phyloP scores from a whole-genome alignment of 2,329 filamentous ascomycete species.

The Paramyrothecium sp. region DNA sequence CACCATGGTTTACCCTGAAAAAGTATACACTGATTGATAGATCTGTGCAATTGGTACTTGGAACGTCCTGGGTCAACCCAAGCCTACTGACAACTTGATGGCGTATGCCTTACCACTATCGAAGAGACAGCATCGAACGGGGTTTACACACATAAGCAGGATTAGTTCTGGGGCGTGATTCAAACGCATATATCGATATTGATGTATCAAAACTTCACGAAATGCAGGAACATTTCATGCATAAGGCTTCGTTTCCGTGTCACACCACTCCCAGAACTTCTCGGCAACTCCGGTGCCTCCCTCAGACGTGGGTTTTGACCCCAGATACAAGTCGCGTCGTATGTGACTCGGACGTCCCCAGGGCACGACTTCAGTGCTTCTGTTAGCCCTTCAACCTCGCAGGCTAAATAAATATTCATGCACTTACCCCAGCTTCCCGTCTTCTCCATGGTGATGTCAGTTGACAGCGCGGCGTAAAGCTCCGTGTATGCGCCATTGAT shows the following conservation, averaged over 20 bases:
- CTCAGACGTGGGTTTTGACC: background rate
- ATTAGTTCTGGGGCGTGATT: too few relatives aligned
- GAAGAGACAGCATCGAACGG: too few relatives aligned
- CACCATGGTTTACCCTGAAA: too few relatives aligned
- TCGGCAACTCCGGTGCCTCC: background rate
- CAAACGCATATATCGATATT: too few relatives aligned
- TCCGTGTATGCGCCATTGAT: constrained; percentile 41
- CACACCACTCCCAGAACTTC: background rate
- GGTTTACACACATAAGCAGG: too few relatives aligned
- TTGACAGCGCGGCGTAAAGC: constrained; percentile 35
- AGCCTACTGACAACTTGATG: too few relatives aligned
- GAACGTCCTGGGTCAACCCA: too few relatives aligned
- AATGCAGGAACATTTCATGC: too few relatives aligned
- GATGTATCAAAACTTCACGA: too few relatives aligned
- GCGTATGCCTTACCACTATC: too few relatives aligned
- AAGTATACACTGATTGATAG: too few relatives aligned
- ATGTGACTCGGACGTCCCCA: background rate
- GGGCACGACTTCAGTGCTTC: background rate
- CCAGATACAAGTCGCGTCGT: background rate
- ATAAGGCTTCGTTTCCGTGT: background rate
- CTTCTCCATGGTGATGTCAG: background rate
- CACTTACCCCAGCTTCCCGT: background rate
- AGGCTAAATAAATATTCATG: background rate
- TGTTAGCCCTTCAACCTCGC: background rate
- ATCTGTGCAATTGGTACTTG: too few relatives aligned